Conservation (phyloP, 192 early-diverging fungal genomes). For the Jimgerdemannia flammicorona region DNA sequence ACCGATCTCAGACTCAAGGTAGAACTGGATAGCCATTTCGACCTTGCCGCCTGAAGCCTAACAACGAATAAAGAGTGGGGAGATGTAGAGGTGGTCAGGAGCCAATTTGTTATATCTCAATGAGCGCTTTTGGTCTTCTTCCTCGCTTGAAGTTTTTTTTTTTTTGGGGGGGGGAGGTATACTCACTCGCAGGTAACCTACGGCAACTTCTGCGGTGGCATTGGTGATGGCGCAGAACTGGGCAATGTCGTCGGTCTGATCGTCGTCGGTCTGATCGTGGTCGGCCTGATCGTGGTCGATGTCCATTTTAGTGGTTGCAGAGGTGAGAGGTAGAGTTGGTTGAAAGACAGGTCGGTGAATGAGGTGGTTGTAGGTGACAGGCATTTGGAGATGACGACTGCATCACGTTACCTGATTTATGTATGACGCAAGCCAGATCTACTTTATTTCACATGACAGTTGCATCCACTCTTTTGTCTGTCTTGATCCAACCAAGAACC, state of each 20-base stretch:
- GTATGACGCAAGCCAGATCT: no score
- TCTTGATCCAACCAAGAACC: no score
- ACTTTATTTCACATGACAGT: no score
- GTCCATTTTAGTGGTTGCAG: no score
- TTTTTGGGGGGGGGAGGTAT: background rate
- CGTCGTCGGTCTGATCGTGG: no score
- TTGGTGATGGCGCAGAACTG: constrained; percentile 71
- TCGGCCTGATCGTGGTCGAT: no score
- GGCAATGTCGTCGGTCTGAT: constrained; percentile 29
- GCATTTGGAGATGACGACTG: no score
- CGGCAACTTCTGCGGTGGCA: constrained; percentile 66
- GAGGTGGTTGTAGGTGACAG: no score
- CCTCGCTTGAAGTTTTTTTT: background rate
- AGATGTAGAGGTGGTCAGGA: constrained; percentile 1
- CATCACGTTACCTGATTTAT: no score
- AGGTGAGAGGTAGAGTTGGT: no score
- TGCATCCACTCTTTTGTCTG: no score
- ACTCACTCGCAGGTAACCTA: constrained; percentile 62
- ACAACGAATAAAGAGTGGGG: background rate
- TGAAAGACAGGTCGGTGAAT: no score
- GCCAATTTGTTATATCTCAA: background rate
- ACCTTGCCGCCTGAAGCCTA: constrained; percentile 75
- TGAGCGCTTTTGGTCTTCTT: background rate
- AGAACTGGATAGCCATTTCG: constrained; percentile 77
- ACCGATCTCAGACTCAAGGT: constrained; percentile 73